phyloP scores from a whole-genome alignment of 495 filamentous ascomycete genomes.

The Pseudomonodictys pantanalensis region DNA sequence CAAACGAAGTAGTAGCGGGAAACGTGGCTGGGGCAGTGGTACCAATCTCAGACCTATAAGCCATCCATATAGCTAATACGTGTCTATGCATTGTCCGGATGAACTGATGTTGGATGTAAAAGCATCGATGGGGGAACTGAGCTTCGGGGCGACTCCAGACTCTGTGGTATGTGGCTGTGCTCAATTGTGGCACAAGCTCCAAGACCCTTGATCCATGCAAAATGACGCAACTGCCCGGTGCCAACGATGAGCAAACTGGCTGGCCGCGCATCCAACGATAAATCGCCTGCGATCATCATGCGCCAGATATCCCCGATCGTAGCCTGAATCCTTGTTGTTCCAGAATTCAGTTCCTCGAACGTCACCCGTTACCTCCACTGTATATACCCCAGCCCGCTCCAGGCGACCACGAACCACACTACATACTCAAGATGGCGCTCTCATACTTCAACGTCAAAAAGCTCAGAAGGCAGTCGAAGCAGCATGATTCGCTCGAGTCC shows the following conservation, averaged over 20 bases:
- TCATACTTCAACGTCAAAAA: slow-evolving; percentile 38
- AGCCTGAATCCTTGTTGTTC: not conserved
- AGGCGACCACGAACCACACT: not conserved
- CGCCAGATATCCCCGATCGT: not conserved
- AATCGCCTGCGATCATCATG: not conserved
- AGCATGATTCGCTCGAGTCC: slow-evolving; percentile 5
- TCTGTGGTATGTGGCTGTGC: not conserved
- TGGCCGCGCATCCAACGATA: not conserved
- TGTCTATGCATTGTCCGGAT: too few relatives aligned
- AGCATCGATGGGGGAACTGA: too few relatives aligned
- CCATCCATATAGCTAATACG: too few relatives aligned
- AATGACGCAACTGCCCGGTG: slow-evolving; percentile 5
- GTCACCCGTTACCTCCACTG: too few relatives aligned
- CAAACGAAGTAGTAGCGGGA: too few relatives aligned
- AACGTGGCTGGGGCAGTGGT: too few relatives aligned
- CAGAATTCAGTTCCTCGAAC: not conserved
- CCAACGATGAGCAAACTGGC: not conserved
- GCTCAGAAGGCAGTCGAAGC: slow-evolving; percentile 32
- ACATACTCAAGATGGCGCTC: slow-evolving; percentile 19
- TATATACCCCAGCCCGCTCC: too few relatives aligned
- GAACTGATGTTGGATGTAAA: too few relatives aligned
- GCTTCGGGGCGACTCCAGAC: too few relatives aligned
- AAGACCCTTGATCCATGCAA: not conserved
- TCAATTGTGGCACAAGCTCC: not conserved
- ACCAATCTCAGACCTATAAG: too few relatives aligned